A percentile compares a stretch with the other conserved stretches of the same genome.
Conservation (phyloP, 805 yeast genomes). For the Kazachstania viticola region DNA sequence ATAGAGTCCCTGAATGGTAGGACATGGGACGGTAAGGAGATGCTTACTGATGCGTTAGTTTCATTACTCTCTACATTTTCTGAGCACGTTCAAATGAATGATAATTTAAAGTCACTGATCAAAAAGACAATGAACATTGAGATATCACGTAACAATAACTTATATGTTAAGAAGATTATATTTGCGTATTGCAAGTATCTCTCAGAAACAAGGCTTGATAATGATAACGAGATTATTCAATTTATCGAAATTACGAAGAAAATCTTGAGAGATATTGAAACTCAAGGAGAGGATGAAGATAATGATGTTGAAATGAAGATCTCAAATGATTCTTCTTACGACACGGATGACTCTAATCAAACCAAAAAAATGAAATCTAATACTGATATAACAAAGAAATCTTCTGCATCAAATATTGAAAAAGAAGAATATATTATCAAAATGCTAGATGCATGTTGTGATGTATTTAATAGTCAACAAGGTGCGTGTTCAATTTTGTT, state of each 20-base stretch:
- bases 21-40: slow-evolving; percentile 82
- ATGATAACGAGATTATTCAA: slow-evolving; percentile 2
- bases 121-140: slow-evolving; percentile 43
- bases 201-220: slow-evolving; percentile 24
- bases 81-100: slow-evolving; percentile 21
- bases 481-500: slow-evolving; percentile 7
- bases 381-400: slow-evolving; percentile 26
- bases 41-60: slow-evolving; percentile 58
- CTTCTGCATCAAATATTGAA: slow-evolving; percentile 33
- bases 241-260: slow-evolving; percentile 28
- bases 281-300: not conserved
- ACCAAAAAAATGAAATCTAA: slow-evolving; percentile 17
- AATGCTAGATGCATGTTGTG: slow-evolving; percentile 6
- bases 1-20: slow-evolving; percentile 60
- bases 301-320: not conserved
- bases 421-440: slow-evolving; percentile 37
- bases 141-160: slow-evolving; percentile 52
- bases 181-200: slow-evolving; percentile 42
- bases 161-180: slow-evolving; percentile 48
- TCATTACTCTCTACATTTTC: slow-evolving; percentile 39
- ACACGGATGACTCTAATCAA: slow-evolving; percentile 2
- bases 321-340: too few relatives aligned
- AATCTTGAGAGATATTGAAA: slow-evolving; percentile 27
- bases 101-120: slow-evolving; percentile 29
- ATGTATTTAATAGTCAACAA: too few relatives aligned